Evolutionary conservation across 352 stramenopile genomes (phyloP).

Genomic region (Pythium aquatile): DNA sequence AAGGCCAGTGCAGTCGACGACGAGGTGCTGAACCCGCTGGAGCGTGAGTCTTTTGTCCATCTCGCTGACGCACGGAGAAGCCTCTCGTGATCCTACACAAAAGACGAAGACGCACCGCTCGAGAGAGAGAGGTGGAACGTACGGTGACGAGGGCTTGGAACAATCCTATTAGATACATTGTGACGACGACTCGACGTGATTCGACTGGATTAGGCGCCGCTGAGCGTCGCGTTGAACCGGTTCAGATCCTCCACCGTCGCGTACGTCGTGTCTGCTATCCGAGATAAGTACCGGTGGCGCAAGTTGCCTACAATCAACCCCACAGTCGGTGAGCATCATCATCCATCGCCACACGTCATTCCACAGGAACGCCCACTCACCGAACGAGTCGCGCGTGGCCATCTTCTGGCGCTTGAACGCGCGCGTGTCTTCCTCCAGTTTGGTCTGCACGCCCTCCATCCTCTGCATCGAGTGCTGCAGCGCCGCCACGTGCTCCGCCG

Average conservation of each 20-base stretch:
- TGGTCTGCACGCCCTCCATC: constrained; percentile 44
- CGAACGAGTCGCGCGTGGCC: constrained; percentile 43
- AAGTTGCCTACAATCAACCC: constrained; percentile 32
- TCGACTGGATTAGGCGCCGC: neutral
- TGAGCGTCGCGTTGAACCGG: constrained; percentile 29
- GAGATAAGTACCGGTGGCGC: constrained; percentile 48
- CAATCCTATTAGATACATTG: neutral
- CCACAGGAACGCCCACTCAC: constrained; percentile 6
- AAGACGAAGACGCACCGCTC: too few species aligned
- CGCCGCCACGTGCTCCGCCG: constrained; percentile 38
- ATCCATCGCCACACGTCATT: neutral
- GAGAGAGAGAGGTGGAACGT: neutral
- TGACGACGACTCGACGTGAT: neutral
- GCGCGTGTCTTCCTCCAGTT: constrained; percentile 46
- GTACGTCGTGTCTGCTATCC: constrained; percentile 45
- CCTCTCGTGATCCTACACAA: neutral
- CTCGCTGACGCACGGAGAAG: neutral
- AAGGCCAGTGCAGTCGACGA: constrained; percentile 6
- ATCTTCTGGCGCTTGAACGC: constrained; percentile 57
- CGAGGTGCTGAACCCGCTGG: constrained; percentile 18
- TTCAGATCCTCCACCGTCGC: constrained; percentile 59
- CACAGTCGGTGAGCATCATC: neutral
- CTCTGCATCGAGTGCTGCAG: constrained; percentile 46
- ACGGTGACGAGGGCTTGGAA: neutral
- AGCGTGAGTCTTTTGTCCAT: constrained; percentile 21